These are phyloP conservation scores for Tritrichomonas musculus DNA, from an alignment of 208 protist species.

Conservation along the genomic window DNA sequence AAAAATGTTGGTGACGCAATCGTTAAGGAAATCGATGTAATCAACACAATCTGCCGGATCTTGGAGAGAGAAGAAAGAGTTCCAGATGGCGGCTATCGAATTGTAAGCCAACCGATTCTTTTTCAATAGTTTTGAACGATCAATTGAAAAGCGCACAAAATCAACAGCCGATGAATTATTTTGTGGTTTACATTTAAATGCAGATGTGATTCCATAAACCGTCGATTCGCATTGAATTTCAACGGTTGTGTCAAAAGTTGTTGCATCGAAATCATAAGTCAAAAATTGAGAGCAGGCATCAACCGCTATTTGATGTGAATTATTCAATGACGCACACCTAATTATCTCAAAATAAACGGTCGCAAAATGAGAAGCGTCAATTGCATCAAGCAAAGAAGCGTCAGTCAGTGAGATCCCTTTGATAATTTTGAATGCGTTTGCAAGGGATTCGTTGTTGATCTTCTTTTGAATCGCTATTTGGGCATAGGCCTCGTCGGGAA, in stretches of 20 bases:
- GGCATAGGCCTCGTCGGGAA: not conserved
- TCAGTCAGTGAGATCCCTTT: not conserved
- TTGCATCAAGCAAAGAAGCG: not conserved
- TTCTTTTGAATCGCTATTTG: not conserved
- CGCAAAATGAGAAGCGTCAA: not conserved
- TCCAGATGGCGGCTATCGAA: not conserved
- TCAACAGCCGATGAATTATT: not conserved
- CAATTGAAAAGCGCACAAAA: not conserved
- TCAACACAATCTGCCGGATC: not conserved
- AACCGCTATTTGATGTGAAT: not conserved
- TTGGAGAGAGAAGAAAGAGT: not conserved
- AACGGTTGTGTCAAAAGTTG: not conserved
- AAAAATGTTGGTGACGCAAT: not conserved
- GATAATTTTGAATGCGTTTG: not conserved
- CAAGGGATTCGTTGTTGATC: not conserved
- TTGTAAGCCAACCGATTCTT: not conserved
- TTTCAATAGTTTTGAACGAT: not conserved
- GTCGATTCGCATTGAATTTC: conserved; percentile 6
- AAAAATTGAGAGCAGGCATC: not conserved
- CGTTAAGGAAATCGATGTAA: not conserved
- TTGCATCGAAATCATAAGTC: not conserved
- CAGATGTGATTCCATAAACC: not conserved
- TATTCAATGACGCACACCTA: not conserved
- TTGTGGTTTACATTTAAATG: not conserved
- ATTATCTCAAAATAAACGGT: not conserved